Conservation (phyloP, 2,329 filamentous ascomycete species). For the Keithomyces neogunnii region DNA sequence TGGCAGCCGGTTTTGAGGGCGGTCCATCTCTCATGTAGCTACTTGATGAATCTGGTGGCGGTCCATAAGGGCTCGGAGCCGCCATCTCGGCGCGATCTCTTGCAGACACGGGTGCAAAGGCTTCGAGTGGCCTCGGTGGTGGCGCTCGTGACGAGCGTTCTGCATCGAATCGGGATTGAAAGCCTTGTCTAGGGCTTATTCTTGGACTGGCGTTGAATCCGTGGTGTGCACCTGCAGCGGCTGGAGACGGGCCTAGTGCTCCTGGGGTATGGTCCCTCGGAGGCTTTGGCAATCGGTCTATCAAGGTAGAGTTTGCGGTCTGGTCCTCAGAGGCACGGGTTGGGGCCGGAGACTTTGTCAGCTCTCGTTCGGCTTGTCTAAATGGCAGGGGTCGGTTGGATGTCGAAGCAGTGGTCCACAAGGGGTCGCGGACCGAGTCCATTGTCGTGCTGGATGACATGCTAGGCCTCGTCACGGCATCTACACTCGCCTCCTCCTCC, state of each 20-base stretch:
- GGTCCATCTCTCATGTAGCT: constrained; percentile 8
- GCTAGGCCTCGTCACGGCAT: background rate
- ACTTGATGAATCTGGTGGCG: constrained; percentile 6
- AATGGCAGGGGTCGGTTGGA: background rate
- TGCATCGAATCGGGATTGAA: constrained; percentile 17
- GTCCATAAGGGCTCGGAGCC: constrained; percentile 15
- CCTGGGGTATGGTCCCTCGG: background rate
- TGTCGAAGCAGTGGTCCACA: background rate
- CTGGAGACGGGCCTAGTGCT: constrained; percentile 1
- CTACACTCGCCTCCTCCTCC: background rate
- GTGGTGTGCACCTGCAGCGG: constrained; percentile 1
- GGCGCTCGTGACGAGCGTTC: constrained; percentile 13
- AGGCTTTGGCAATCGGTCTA: constrained; percentile 4
- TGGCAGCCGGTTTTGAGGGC: constrained; percentile 7
- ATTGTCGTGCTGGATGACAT: background rate
- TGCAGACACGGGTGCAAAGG: constrained; percentile 14
- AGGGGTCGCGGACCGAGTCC: background rate
- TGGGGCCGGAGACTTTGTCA: constrained; percentile 1
- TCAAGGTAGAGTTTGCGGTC: constrained; percentile 3
- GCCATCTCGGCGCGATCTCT: constrained; percentile 8
- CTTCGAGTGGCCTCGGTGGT: constrained; percentile 12
- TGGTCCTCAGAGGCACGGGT: constrained; percentile 1
- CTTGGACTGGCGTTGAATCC: background rate
- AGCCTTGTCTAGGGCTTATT: constrained; percentile 8
- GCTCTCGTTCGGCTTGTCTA: constrained; percentile 10